Percentiles rank a stretch among this genome's conserved stretches.
Conservation (phyloP, 768 basidiomycete genomes). For the Trametes punicea region DNA sequence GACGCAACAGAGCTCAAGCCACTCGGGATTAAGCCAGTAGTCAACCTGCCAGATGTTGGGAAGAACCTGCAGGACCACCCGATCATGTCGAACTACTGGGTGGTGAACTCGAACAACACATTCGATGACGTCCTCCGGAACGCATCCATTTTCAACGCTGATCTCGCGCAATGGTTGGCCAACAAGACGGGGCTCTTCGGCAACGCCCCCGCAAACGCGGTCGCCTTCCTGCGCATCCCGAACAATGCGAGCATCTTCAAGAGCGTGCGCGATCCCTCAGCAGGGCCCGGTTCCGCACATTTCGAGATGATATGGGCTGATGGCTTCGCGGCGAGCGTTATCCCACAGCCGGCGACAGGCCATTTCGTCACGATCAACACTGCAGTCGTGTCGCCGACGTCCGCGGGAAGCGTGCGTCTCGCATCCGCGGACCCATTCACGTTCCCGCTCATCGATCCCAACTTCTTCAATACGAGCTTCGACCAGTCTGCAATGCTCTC, state of each 20-base stretch:
- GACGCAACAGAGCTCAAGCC: slow-evolving; percentile 16
- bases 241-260: background rate
- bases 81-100: background rate
- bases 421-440: slow-evolving; percentile 25
- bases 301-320: slow-evolving; percentile 16
- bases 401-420: slow-evolving; percentile 29
- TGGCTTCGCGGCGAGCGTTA: too few relatives aligned
- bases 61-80: slow-evolving; percentile 30
- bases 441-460: slow-evolving; percentile 28
- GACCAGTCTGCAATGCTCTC: slow-evolving; percentile 30
- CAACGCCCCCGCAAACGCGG: background rate
- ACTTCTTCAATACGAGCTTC: slow-evolving; percentile 23
- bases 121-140: slow-evolving; percentile 15
- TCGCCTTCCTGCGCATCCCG: slow-evolving; percentile 12
- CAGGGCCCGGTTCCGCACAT: slow-evolving; percentile 17
- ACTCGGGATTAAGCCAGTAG: slow-evolving; percentile 20
- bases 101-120: background rate
- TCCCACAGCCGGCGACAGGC: too few relatives aligned
- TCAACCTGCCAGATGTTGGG: slow-evolving; percentile 29
- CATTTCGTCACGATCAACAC: background rate
- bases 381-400: background rate
- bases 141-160: slow-evolving; percentile 1
- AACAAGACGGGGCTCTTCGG: slow-evolving; percentile 14
- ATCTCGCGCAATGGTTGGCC: slow-evolving; percentile 14
- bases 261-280: slow-evolving; percentile 8